Conservation (phyloP, 2,329 filamentous ascomycete genomes). For the Exophiala xenobiotica region DNA sequence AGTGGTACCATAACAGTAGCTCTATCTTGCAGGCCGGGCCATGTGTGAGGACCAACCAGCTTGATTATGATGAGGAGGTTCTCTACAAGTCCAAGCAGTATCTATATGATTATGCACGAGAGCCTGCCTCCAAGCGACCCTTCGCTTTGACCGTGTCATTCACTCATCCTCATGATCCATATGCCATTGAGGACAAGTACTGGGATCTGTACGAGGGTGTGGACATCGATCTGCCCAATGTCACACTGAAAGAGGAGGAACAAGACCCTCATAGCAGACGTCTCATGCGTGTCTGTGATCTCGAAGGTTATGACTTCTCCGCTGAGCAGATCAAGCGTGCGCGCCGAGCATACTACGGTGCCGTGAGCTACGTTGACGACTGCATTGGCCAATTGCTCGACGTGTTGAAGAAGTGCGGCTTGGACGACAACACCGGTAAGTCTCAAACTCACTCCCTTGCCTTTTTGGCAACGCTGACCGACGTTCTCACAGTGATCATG, state of each 20-base stretch:
- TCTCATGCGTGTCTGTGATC: slow-evolving; percentile 79
- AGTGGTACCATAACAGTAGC: slow-evolving; percentile 96
- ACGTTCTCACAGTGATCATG: slow-evolving; percentile 58
- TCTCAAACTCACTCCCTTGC: background rate
- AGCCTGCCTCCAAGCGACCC: slow-evolving; percentile 67
- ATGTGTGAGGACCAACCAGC: slow-evolving; percentile 87
- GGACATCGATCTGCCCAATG: slow-evolving; percentile 79
- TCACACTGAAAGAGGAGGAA: slow-evolving; percentile 69
- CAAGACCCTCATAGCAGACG: slow-evolving; percentile 86
- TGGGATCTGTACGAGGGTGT: slow-evolving; percentile 90
- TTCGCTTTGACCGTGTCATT: slow-evolving; percentile 90
- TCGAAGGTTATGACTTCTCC: slow-evolving; percentile 79
- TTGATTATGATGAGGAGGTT: slow-evolving; percentile 95
- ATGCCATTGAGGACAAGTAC: slow-evolving; percentile 89
- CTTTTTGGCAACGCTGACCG: background rate
- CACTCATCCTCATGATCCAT: slow-evolving; percentile 92
- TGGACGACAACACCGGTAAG: slow-evolving; percentile 70
- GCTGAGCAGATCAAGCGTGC: slow-evolving; percentile 84
- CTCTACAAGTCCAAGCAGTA: slow-evolving; percentile 90
- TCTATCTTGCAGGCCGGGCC: slow-evolving; percentile 87
- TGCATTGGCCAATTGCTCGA: slow-evolving; percentile 80
- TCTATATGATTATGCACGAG: slow-evolving; percentile 84
- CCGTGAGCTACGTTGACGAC: slow-evolving; percentile 91
- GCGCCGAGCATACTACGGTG: slow-evolving; percentile 85
- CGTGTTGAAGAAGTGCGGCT: slow-evolving; percentile 73